Percentiles rank a stretch among this genome's conserved stretches.
Evolutionary conservation across 176 grass and related monocot species (phyloP).

Genomic region (Avena atlantica): DNA sequence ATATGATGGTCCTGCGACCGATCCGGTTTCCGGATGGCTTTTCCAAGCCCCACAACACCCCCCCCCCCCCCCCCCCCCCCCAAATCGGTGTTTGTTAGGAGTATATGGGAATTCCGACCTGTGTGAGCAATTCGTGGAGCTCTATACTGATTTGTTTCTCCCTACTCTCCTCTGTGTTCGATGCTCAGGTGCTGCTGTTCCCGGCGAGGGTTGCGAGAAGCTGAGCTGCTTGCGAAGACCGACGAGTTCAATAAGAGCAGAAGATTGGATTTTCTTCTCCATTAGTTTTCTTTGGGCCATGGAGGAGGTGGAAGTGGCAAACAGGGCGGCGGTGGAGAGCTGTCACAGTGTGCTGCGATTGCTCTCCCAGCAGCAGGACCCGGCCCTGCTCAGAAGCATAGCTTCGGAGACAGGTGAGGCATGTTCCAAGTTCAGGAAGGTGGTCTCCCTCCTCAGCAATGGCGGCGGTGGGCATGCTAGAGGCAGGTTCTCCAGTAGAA

Average conservation of each 20-base stretch:
- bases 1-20: not conserved
- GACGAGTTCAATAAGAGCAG: not conserved
- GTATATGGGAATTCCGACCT: not conserved
- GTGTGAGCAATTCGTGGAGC: slow-evolving; percentile 14
- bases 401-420: slow-evolving; percentile 67
- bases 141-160: slow-evolving; percentile 37
- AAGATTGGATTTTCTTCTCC: not conserved
- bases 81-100: not conserved
- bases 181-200: slow-evolving; percentile 40
- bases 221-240: slow-evolving; percentile 26
- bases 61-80: too few species aligned
- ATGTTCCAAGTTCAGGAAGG: slow-evolving; percentile 80
- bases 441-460: slow-evolving; percentile 61
- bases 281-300: slow-evolving; percentile 33
- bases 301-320: slow-evolving; percentile 84
- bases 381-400: slow-evolving; percentile 54
- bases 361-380: slow-evolving; percentile 66
- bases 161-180: not conserved
- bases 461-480: slow-evolving; percentile 56
- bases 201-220: slow-evolving; percentile 17
- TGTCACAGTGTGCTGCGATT: slow-evolving; percentile 76
- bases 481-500: slow-evolving; percentile 55
- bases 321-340: slow-evolving; percentile 75
- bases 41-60: not conserved
- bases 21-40: not conserved